Base-by-base conservation (phyloP, 495 filamentous ascomycete genomes). In the Mytilinidion resinicola region DNA sequence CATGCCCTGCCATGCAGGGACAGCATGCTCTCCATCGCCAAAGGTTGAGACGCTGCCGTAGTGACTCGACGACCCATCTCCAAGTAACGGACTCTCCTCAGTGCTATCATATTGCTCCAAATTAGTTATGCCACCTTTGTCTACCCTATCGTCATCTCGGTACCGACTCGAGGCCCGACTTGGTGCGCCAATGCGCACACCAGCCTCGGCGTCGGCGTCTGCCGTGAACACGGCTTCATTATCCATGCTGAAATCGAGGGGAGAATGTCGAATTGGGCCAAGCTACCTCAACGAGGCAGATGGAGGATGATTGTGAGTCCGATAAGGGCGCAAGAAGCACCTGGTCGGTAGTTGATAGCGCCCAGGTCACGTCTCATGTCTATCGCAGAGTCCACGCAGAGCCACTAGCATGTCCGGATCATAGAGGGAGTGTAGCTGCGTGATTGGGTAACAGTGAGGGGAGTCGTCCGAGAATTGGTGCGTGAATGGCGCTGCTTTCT, bases 1-100 rank as follows among this genome's bases (percentile, higher is more conserved):
- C 15, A 73, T 64, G 20, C 79, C 76, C 33, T 69, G 62, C 78
- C 77, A 66, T 49, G 53, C 55, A n/a, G 48, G 17, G 19, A 30
- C 58, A 43, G 37, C 30, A 42, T 49, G 33, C 5, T 21, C 57
- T 35, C 41, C 37, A 30, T 49, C 43, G 11, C 36, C 35, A 38
- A 30, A 30, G 25, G 25, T 6, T 2, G 25, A 30, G 25, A 30
- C 6, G 25, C 25, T 30, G 25, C 25, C 25, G 25, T 2, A 30
- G 25, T 6, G 25, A 30, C 25, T 30, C 6, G 25, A 30, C 25
- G 25, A 30, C 6, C 20, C 42, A 1, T 50, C 52, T 15, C 52
- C 49, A 6, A 60, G 57, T 34, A 64, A 34, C 47, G 57, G 57
- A 9, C 41, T 50, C 19, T 61, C 34, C 49, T 64, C 62, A 30